phyloP scores from a whole-genome alignment of 2,329 filamentous ascomycete species.

The Geosmithia putterillii region DNA sequence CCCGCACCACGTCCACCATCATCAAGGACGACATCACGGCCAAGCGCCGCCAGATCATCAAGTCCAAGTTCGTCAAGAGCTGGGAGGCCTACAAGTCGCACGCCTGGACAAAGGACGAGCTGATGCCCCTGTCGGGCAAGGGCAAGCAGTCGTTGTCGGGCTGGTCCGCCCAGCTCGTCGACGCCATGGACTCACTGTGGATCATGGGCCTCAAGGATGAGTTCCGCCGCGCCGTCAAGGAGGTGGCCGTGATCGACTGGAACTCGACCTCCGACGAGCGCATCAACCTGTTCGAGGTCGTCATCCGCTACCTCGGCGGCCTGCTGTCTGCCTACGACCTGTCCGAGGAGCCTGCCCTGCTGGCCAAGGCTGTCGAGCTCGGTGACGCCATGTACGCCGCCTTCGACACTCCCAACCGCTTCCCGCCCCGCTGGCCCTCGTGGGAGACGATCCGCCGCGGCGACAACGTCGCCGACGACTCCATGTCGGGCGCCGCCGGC shows the following conservation, averaged over 20 bases:
- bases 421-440: slow-evolving; percentile 33
- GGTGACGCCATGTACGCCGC: slow-evolving; percentile 39
- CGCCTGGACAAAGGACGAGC: slow-evolving; percentile 45
- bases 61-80: slow-evolving; percentile 26
- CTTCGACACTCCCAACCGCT: slow-evolving; percentile 41
- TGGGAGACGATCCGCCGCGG: slow-evolving; percentile 28
- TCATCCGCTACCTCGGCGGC: slow-evolving; percentile 41
- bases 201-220: slow-evolving; percentile 47
- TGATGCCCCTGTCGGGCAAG: slow-evolving; percentile 34
- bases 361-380: slow-evolving; percentile 38
- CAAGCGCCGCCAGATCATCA: slow-evolving; percentile 23
- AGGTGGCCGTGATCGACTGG: slow-evolving; percentile 42
- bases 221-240: slow-evolving; percentile 35
- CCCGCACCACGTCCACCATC: slow-evolving; percentile 14
- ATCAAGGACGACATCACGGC: slow-evolving; percentile 25
- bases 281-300: slow-evolving; percentile 53
- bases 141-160: slow-evolving; percentile 36
- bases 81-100: slow-evolving; percentile 40
- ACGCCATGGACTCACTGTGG: slow-evolving; percentile 45
- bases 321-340: slow-evolving; percentile 40
- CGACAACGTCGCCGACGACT: slow-evolving; percentile 18
- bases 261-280: slow-evolving; percentile 27
- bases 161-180: slow-evolving; percentile 47
- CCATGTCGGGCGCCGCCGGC: slow-evolving; percentile 29
- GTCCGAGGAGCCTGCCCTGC: slow-evolving; percentile 29